phyloP scores from a whole-genome alignment of 768 basidiomycete genomes.

The Gymnopilus junonius region DNA sequence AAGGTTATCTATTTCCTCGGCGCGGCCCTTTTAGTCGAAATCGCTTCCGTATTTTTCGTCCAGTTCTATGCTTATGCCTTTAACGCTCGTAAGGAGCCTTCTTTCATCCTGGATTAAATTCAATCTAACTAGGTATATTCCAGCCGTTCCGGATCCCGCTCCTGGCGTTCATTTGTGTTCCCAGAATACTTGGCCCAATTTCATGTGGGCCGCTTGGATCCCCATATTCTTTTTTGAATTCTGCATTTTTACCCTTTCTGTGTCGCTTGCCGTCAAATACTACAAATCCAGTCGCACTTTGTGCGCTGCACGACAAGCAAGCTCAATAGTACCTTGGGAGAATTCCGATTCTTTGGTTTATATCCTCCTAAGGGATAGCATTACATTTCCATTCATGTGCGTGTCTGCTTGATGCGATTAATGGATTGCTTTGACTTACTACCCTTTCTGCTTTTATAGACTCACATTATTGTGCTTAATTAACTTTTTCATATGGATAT shows the following conservation, averaged over 20 bases:
- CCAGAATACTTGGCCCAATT: slow-evolving; percentile 6
- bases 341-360: slow-evolving; percentile 8
- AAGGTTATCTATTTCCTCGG: slow-evolving; percentile 8
- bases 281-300: background rate
- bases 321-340: background rate
- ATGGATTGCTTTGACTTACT: background rate
- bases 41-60: slow-evolving; percentile 6
- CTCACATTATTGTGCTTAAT: slow-evolving; percentile 4
- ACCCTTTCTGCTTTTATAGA: background rate
- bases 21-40: slow-evolving; percentile 6
- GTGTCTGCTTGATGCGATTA: background rate
- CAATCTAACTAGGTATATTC: background rate
- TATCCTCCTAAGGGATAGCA: slow-evolving; percentile 20
- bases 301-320: background rate
- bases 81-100: background rate
- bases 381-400: slow-evolving; percentile 19
- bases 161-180: slow-evolving; percentile 14
- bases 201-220: slow-evolving; percentile 9
- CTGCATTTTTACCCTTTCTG: slow-evolving; percentile 7
- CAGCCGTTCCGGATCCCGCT: slow-evolving; percentile 14
- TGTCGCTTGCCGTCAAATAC: slow-evolving; percentile 6
- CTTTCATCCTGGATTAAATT: background rate
- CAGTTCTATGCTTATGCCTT: slow-evolving; percentile 4
- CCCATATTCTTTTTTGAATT: slow-evolving; percentile 12
- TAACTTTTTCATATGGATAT: slow-evolving; percentile 6